phyloP scores from a whole-genome alignment of 805 yeast species.

The Cyberlindnera xylosilytica region DNA sequence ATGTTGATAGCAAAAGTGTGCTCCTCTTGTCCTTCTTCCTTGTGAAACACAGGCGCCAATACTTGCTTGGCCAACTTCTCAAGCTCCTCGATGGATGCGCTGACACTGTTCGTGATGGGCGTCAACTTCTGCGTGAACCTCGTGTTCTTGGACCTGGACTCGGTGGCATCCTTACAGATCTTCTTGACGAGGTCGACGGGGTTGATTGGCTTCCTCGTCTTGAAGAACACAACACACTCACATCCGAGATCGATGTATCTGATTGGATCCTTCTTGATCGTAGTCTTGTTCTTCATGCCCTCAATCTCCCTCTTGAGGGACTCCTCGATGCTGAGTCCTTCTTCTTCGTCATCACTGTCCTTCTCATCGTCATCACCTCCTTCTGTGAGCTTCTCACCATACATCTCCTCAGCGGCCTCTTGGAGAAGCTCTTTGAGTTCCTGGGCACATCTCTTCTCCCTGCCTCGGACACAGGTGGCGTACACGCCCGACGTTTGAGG shows the following conservation, averaged over 20 bases:
- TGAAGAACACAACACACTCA: slow-evolving; percentile 83
- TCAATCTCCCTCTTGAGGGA: slow-evolving; percentile 69
- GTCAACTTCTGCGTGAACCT: slow-evolving; percentile 76
- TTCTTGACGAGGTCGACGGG: slow-evolving; percentile 69
- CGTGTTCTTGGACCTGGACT: slow-evolving; percentile 53
- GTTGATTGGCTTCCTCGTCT: slow-evolving; percentile 72
- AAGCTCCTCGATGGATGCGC: slow-evolving; percentile 69
- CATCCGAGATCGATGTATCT: slow-evolving; percentile 64
- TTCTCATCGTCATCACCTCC: slow-evolving; percentile 28
- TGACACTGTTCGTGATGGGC: slow-evolving; percentile 74
- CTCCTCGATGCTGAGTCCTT: slow-evolving; percentile 66
- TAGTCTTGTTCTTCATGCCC: slow-evolving; percentile 38
- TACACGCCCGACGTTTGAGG: slow-evolving; percentile 86
- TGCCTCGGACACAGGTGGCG: slow-evolving; percentile 82
- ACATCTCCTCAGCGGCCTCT: slow-evolving; percentile 48
- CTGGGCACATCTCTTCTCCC: slow-evolving; percentile 73
- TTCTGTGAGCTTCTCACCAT: slow-evolving; percentile 32
- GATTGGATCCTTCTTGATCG: slow-evolving; percentile 44
- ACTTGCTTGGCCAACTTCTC: slow-evolving; percentile 55
- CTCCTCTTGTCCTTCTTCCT: slow-evolving; percentile 34
- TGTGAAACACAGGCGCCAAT: slow-evolving; percentile 67
- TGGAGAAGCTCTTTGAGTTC: slow-evolving; percentile 62
- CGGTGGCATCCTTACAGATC: slow-evolving; percentile 59
- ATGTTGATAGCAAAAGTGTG: slow-evolving; percentile 76
- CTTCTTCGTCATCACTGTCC: slow-evolving; percentile 27